Percentiles rank a stretch among this genome's conserved stretches.
phyloP scores from a whole-genome alignment of 257 asterid species.

The Ophiorrhiza pumila region DNA sequence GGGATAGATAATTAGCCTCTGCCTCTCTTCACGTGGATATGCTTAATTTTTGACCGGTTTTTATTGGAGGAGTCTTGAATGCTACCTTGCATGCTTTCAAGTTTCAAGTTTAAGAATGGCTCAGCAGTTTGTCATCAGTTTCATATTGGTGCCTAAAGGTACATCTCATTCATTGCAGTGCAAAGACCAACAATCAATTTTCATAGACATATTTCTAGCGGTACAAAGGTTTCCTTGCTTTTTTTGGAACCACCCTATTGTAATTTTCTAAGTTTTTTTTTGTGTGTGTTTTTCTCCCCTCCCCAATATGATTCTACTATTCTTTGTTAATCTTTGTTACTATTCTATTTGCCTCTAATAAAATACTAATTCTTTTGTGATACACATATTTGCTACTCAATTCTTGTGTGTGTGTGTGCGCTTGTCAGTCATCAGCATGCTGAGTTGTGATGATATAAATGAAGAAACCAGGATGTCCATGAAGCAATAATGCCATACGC shows the following conservation, averaged over 20 bases:
- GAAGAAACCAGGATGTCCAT: background rate
- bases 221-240: slow-evolving; percentile 2
- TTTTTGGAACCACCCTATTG: slow-evolving; percentile 1
- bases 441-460: too few species aligned
- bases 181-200: background rate
- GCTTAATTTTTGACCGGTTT: slow-evolving; percentile 12
- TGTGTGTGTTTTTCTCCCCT: background rate
- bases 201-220: background rate
- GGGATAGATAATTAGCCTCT: background rate
- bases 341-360: slow-evolving; percentile 6
- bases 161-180: slow-evolving; percentile 15
- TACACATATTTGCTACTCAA: background rate
- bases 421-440: too few species aligned
- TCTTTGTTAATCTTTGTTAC: slow-evolving; percentile 13
- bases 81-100: slow-evolving; percentile 7
- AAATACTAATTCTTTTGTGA: slow-evolving; percentile 6
- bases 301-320: slow-evolving; percentile 9
- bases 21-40: slow-evolving; percentile 15
- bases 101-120: slow-evolving; percentile 3
- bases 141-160: background rate
- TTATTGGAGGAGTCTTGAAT: background rate
- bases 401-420: background rate
- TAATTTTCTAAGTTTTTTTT: slow-evolving; percentile 10
- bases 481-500: background rate
- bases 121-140: slow-evolving; percentile 3